Base-by-base conservation (phyloP, 2,329 filamentous ascomycete species). In the Diaporthe eres region DNA sequence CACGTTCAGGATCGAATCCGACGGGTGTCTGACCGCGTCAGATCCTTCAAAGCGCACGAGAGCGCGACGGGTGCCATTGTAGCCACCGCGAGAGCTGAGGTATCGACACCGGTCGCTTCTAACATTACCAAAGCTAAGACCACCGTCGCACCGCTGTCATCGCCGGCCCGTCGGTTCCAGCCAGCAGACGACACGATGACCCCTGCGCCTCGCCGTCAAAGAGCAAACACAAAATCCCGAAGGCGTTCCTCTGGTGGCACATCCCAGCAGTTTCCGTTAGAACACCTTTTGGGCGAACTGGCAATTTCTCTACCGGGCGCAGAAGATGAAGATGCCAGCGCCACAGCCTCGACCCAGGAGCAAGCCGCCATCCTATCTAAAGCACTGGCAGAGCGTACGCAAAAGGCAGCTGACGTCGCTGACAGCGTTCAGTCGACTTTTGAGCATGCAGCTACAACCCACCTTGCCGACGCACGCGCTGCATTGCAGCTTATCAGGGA, bases 401-500 rank as follows among this genome's bases (percentile, higher is more conserved):
- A 31, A 37, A 78, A 76, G 25, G 74, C 75, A 13, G 73, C 83
- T 17, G 87, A 86, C 25, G 85, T 90, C 8, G 83, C 84, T 2
- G 82, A 80, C 6, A 86, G 84, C 76, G 83, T 87, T 0, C 90
- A 92, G 77, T 85, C 86, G 19, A 85, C 85, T 0, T 88, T 90
- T n/a, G 90, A 92, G 79, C 78, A 77, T 0, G 82, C 81, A 0
- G 82, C 86, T 0, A 82, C 83, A 1, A 80, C 83, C 0, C 85
- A 88, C 13, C 79, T 92, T 0, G 81, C 85, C 0, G 90, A 92
- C 75, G 85, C 86, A 0, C 84, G 85, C 25, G 80, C 84, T 4
- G 89, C 89, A 0, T 79, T 91, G 1, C 86, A 88, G 77, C 79
- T 89, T 12, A 80, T 91, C 22, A 82, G 85, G 7, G 89, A 90